Conservation (phyloP, 2,329 filamentous ascomycete species). For the Pseudogymnoascus sp. region DNA sequence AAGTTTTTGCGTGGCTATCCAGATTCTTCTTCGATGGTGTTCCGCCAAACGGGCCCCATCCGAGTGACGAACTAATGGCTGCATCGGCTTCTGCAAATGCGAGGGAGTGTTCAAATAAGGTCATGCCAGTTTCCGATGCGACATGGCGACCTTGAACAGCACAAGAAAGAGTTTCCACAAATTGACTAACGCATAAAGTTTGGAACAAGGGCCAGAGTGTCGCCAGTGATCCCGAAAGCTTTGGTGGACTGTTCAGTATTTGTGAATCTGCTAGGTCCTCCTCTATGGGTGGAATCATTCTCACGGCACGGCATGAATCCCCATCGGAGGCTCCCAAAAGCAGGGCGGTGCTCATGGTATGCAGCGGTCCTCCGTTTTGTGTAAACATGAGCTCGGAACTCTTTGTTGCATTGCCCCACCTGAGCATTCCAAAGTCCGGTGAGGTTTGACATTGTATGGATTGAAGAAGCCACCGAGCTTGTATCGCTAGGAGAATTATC, state of each 20-base stretch:
- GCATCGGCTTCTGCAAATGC: slow-evolving; percentile 94
- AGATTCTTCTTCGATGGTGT: slow-evolving; percentile 16
- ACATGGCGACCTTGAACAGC: slow-evolving; percentile 76
- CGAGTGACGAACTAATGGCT: slow-evolving; percentile 72
- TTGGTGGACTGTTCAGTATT: slow-evolving; percentile 10
- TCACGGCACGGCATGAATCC: slow-evolving; percentile 65
- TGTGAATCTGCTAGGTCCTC: slow-evolving; percentile 34
- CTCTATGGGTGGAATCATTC: slow-evolving; percentile 57
- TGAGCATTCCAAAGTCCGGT: slow-evolving; percentile 58
- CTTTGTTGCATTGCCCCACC: slow-evolving; percentile 61
- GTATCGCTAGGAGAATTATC: slow-evolving; percentile 59
- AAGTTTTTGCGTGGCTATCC: not conserved
- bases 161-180: slow-evolving; percentile 80
- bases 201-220: slow-evolving; percentile 68
- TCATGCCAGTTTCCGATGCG: slow-evolving; percentile 87
- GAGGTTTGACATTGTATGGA: slow-evolving; percentile 90
- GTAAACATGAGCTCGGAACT: slow-evolving; percentile 62
- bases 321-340: slow-evolving; percentile 68
- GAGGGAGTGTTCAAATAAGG: slow-evolving; percentile 88
- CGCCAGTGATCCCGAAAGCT: slow-evolving; percentile 62
- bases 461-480: slow-evolving; percentile 65
- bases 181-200: slow-evolving; percentile 66
- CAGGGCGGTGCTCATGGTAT: slow-evolving; percentile 62
- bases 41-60: slow-evolving; percentile 49
- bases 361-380: slow-evolving; percentile 60